Evolutionary conservation across 2,329 filamentous ascomycete genomes (phyloP), one percentile per base, ranked within the genome.

Genomic region (Phyllosticta citribraziliensis): DNA sequence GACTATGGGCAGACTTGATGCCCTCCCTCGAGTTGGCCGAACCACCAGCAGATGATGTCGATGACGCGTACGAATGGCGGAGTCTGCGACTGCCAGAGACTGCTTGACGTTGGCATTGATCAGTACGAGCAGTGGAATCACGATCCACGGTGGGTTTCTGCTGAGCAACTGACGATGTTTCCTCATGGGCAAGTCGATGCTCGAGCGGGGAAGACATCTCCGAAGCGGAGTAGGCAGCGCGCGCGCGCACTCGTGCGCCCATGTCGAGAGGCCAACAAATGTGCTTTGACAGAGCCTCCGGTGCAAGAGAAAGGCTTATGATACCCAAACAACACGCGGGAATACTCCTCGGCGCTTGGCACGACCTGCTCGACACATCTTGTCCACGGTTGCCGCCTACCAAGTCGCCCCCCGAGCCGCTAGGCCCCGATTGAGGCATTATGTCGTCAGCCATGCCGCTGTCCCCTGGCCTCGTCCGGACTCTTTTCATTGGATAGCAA

Each of bases 401-500:
- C 6, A 40, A 20, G 22, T 55, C 22, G n/a, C 35, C 25, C 58
- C 58, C 35, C 19, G n/a, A 12, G 20, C 52, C n/a, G 57, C 52
- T n/a, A 14, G 19, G 20, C 30, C 58, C 58, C 47, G 57, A 55
- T 55, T 35, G 52, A 59, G 30, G 52, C 12, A 22, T 52, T 51
- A 55, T 35, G 58, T 60, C 58, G 58, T 55, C 40, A 52, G 58
- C 54, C 55, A 60, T 60, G 52, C 53, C 52, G 50, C 58, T 40
- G 8, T 52, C 58, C 58, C 58, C 58, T 52, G 52, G 58, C 40
- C 52, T 19, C 14, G 58, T 60, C 53, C 52, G 17, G 52, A 22
- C n/a, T 27, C 52, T 17, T 59, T 60, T 53, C 55, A 60, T 60
- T 60, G 58, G 58, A 47, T 51, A 53, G 58, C 58, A 52, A 55